These are phyloP conservation scores for Helicocarpus griseus DNA, from an alignment of 2,329 filamentous ascomycete genomes.

Conservation along the genomic window DNA sequence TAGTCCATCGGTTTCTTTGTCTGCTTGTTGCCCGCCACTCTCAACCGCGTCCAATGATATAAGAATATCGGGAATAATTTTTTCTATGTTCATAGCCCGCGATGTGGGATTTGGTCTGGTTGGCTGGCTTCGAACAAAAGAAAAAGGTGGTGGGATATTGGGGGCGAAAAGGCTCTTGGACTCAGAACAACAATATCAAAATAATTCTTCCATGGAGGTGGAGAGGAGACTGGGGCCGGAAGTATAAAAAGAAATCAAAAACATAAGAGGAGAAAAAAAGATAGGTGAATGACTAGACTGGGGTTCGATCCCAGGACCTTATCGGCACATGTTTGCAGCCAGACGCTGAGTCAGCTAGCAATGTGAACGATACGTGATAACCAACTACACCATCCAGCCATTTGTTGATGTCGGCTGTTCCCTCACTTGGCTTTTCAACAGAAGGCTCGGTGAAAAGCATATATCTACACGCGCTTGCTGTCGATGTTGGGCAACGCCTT, in stretches of 20 bases:
- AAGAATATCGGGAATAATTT: not conserved
- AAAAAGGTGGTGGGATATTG: too few relatives aligned
- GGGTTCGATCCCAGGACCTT: constrained; percentile 20
- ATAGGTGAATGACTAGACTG: not conserved
- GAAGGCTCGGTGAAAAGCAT: not conserved
- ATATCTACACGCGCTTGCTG: not conserved
- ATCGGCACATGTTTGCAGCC: not conserved
- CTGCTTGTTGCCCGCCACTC: not conserved
- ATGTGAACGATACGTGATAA: constrained; percentile 6
- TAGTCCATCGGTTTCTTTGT: not conserved
- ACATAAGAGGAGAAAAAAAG: constrained; percentile 10
- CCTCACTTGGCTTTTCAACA: not conserved
- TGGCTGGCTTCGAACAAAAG: not conserved
- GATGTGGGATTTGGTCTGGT: not conserved
- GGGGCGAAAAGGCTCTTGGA: too few relatives aligned
- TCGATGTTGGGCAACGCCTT: not conserved
- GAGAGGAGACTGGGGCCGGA: too few relatives aligned
- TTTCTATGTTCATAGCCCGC: not conserved
- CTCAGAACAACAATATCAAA: too few relatives aligned
- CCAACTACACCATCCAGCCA: constrained; percentile 5
- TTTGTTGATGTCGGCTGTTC: not conserved
- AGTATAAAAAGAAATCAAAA: constrained; percentile 6
- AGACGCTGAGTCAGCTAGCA: not conserved
- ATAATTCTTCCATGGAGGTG: too few relatives aligned
- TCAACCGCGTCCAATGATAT: not conserved